Evolutionary conservation across 2,329 filamentous ascomycete species (phyloP).

Genomic region (Capronia coronata): DNA sequence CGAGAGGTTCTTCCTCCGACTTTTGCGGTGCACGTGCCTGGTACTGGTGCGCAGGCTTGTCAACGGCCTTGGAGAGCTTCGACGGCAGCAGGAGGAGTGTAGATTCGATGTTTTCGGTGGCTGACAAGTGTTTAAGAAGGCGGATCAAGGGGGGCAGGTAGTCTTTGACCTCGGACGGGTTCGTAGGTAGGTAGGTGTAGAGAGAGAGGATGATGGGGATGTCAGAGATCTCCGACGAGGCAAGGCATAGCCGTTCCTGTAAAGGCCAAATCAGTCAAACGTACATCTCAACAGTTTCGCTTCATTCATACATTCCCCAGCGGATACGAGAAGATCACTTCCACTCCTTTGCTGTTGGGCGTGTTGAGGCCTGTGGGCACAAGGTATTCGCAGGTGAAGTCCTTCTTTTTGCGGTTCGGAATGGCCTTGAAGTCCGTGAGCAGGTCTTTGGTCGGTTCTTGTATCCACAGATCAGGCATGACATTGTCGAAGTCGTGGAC

Average conservation of each 20-base stretch:
- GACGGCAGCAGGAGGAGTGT: conserved; percentile 51
- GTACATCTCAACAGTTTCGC: background rate
- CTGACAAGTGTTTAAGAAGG: conserved; percentile 43
- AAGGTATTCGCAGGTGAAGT: conserved; percentile 25
- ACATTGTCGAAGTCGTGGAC: conserved; percentile 21
- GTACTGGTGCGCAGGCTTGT: conserved; percentile 9
- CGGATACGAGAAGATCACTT: conserved; percentile 27
- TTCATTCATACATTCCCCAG: conserved; percentile 18
- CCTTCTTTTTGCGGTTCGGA: conserved; percentile 14
- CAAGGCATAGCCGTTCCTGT: conserved; percentile 20
- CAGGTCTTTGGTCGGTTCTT: conserved; percentile 23
- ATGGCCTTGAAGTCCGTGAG: conserved; percentile 26
- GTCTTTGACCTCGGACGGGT: conserved; percentile 31
- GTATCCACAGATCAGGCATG: conserved; percentile 28
- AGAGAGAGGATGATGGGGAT: conserved; percentile 37
- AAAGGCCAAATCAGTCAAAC: background rate
- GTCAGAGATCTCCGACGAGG: conserved; percentile 21
- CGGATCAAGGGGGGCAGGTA: conserved; percentile 20
- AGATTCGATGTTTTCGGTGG: conserved; percentile 50
- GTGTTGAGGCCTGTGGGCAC: conserved; percentile 23
- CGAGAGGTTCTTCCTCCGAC: conserved; percentile 23
- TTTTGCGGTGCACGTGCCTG: conserved; percentile 12
- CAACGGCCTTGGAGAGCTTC: conserved; percentile 17
- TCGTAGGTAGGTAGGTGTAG: conserved; percentile 36
- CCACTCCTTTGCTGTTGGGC: conserved; percentile 20